Conservation (phyloP, 192 early-diverging fungal genomes). For the Podila clonocystis region DNA sequence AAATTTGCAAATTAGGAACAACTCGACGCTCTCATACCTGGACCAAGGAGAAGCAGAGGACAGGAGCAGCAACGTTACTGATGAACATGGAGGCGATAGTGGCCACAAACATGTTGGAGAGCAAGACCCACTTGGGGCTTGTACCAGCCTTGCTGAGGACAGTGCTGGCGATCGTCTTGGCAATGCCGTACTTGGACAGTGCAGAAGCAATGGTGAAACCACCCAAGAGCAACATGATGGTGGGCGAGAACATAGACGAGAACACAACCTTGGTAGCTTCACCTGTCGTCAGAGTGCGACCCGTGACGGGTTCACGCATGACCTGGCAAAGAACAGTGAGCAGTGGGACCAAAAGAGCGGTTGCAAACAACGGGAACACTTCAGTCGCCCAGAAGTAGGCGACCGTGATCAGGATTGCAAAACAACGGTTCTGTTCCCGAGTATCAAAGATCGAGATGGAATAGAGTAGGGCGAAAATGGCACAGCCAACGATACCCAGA, state of each 20-base stretch:
- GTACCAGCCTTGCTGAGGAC: conserved; percentile 76
- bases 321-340: conserved; percentile 72
- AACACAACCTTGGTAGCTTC: conserved; percentile 71
- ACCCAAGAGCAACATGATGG: conserved; percentile 81
- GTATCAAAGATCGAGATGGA: conserved; percentile 70
- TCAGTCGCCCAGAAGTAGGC: conserved; percentile 91
- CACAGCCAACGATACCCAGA: conserved; percentile 59
- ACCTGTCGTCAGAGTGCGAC: conserved; percentile 46
- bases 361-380: conserved; percentile 78
- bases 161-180: conserved; percentile 70
- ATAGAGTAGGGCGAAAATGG: conserved; percentile 68
- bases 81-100: conserved; percentile 85
- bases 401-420: conserved; percentile 85
- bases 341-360: conserved; percentile 73
- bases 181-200: conserved; percentile 78
- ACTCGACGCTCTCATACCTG: conserved; percentile 41
- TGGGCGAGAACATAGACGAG: conserved; percentile 77
- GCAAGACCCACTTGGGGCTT: conserved; percentile 68
- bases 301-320: conserved; percentile 57
- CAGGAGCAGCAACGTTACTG: conserved; percentile 82
- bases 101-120: conserved; percentile 82
- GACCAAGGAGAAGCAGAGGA: conserved; percentile 78
- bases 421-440: conserved; percentile 83
- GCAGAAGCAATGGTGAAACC: conserved; percentile 83
- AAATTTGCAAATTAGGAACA: too few species aligned